Evolutionary conservation across 495 filamentous ascomycete species (phyloP), one percentile per base, ranked within the genome.

Genomic region (Aspergillus hancockii): DNA sequence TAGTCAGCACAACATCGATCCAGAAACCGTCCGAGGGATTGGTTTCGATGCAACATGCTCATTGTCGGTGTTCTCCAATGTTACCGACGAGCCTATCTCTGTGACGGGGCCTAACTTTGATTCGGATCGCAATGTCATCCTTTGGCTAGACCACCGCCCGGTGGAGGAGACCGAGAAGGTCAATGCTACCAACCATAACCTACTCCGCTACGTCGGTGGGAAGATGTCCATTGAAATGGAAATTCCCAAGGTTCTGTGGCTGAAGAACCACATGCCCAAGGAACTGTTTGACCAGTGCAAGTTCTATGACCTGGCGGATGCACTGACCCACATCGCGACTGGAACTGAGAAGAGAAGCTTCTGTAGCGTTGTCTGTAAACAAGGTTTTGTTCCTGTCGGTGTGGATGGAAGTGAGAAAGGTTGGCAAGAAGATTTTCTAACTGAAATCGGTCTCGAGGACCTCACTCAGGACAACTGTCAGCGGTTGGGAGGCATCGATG

Each of bases 151-250:
- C 69, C 92, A 98, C 72, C 85, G 94, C 43, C 91, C 94, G 1
- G 83, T 93, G 19, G 85, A 90, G 58, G 93, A 98, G 77, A 92
- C 94, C 13, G 84, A 87, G 19, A 86, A 88, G 71, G 95, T 98
- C 78, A 98, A 98, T 75, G 86, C 86, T 14, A 97, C 94, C 2
- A 84, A 87, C 51, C 94, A 98, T 76, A 91, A 92, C 63, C 80
- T 98, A n/a, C 83, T 98, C 36, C 87, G 90, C 51, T 98, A 97
- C 72, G 93, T 98, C 6, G 94, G 94, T 49, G 93, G 94, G 40
- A 93, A 85, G 64, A 98, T 98, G 94, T 95, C 90, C 65, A 90
- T 96, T 63, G 94, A 98, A 78, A 98, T 98, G 94, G 94, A 98
- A 70, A 92, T 97, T 25, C 94, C 94, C 23, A 98, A 98, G 69